These are phyloP conservation scores for Cystoderma amianthinum DNA, from an alignment of 768 basidiomycete genomes.

Conservation along the genomic window DNA sequence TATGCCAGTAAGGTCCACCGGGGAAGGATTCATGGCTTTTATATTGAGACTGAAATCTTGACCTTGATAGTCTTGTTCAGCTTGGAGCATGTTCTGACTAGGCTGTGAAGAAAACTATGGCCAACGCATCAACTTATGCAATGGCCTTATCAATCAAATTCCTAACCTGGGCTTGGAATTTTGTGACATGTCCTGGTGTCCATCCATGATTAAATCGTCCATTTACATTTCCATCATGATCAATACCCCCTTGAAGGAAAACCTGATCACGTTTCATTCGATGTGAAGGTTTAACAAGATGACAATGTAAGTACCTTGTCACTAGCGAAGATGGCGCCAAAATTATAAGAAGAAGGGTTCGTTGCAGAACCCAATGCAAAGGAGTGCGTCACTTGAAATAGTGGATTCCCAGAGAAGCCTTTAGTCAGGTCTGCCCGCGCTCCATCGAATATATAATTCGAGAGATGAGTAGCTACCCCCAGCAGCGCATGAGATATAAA, in stretches of 20 bases:
- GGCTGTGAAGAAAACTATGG: conserved; percentile 64
- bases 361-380: conserved; percentile 87
- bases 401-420: conserved; percentile 86
- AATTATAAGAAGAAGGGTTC: conserved; percentile 85
- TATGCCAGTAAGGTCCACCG: conserved; percentile 82
- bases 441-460: conserved; percentile 96
- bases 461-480: conserved; percentile 91
- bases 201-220: conserved; percentile 89
- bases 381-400: conserved; percentile 97
- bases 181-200: conserved; percentile 70
- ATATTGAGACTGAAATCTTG: conserved; percentile 79
- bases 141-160: conserved; percentile 1
- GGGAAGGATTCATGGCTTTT: conserved; percentile 90
- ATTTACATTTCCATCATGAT: conserved; percentile 88
- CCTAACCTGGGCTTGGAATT: conserved; percentile 81
- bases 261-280: conserved; percentile 38
- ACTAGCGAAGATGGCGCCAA: conserved; percentile 89
- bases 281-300: conserved; percentile 11
- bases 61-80: conserved; percentile 93
- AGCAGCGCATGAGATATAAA: conserved; percentile 6
- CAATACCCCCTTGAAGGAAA: conserved; percentile 89
- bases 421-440: conserved; percentile 95
- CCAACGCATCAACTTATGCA: conserved; percentile 2
- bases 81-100: conserved; percentile 86
- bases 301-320: conserved; percentile 44